These are phyloP conservation scores for Tylopilus felleus DNA, from an alignment of 768 basidiomycete species.

Conservation along the genomic window DNA sequence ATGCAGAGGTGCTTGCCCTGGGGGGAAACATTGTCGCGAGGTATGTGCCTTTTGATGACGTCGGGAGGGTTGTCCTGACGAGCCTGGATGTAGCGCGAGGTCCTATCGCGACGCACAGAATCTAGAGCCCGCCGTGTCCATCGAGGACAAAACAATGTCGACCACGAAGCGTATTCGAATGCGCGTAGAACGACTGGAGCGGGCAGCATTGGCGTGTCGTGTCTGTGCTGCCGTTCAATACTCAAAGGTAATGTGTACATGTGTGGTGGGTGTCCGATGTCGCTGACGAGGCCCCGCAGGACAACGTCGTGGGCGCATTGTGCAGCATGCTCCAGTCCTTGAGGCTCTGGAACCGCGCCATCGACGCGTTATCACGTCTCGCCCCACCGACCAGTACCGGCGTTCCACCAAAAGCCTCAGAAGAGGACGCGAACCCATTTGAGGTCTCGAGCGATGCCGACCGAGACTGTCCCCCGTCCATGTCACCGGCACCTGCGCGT, in stretches of 20 bases:
- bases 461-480: constrained; percentile 24
- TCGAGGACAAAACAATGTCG: constrained; percentile 45
- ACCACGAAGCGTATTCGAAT: constrained; percentile 56
- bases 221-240: constrained; percentile 69
- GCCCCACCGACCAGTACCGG: constrained; percentile 34
- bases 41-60: constrained; percentile 34
- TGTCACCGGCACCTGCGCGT: constrained; percentile 7
- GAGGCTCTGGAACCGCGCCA: constrained; percentile 77
- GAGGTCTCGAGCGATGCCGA: constrained; percentile 39
- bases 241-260: constrained; percentile 46
- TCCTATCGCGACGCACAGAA: constrained; percentile 60
- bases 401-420: constrained; percentile 19
- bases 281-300: constrained; percentile 37
- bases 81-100: constrained; percentile 35
- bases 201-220: constrained; percentile 68
- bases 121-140: constrained; percentile 40
- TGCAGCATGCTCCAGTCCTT: constrained; percentile 64
- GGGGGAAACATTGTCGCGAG: constrained; percentile 58
- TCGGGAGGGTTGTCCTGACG: background rate
- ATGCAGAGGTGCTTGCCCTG: constrained; percentile 62
- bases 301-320: constrained; percentile 56
- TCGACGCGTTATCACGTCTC: constrained; percentile 63
- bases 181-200: constrained; percentile 59
- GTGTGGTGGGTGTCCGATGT: background rate
- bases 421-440: constrained; percentile 55